Percentiles rank a stretch among this genome's conserved stretches.
These are phyloP conservation scores for Sinapis alba DNA, from an alignment of 441 rosid genomes.

Conservation along the genomic window DNA sequence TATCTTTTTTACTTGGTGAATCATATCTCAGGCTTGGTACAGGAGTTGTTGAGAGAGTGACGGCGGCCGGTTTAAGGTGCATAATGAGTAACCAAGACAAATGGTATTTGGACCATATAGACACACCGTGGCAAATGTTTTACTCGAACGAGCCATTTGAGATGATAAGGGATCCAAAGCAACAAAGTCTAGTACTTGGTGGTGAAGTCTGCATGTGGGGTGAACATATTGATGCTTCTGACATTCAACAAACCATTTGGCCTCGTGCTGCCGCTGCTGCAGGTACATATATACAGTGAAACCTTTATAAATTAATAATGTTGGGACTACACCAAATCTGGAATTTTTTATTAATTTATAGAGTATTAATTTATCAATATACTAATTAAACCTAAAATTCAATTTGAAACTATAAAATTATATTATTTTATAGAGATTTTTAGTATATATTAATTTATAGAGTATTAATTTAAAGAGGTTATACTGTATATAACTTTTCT, in stretches of 20 bases:
- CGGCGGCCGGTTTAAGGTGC: slow-evolving; percentile 65
- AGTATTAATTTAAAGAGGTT: too few species aligned
- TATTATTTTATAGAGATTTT: too few species aligned
- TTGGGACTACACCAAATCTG: too few species aligned
- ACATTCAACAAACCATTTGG: slow-evolving; percentile 78
- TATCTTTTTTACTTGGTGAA: slow-evolving; percentile 1
- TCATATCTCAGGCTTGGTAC: slow-evolving; percentile 74
- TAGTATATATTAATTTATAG: too few species aligned
- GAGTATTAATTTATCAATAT: too few species aligned
- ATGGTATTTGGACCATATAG: slow-evolving; percentile 77
- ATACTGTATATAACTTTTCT: too few species aligned
- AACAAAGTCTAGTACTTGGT: slow-evolving; percentile 67
- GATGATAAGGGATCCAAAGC: slow-evolving; percentile 46
- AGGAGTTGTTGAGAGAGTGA: slow-evolving; percentile 61
- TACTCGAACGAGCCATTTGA: slow-evolving; percentile 62
- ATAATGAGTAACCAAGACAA: slow-evolving; percentile 80
- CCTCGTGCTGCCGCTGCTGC: slow-evolving; percentile 88
- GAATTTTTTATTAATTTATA: too few species aligned
- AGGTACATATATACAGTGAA: slow-evolving; percentile 48
- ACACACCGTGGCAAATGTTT: slow-evolving; percentile 59
- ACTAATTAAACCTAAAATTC: too few species aligned
- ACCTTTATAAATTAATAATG: too few species aligned
- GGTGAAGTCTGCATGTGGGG: slow-evolving; percentile 94
- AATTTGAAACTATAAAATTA: too few species aligned
- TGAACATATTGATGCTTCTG: slow-evolving; percentile 64